These are phyloP conservation scores for Novymonas esmeraldas DNA, from an alignment of 208 protist genomes.

Conservation along the genomic window DNA sequence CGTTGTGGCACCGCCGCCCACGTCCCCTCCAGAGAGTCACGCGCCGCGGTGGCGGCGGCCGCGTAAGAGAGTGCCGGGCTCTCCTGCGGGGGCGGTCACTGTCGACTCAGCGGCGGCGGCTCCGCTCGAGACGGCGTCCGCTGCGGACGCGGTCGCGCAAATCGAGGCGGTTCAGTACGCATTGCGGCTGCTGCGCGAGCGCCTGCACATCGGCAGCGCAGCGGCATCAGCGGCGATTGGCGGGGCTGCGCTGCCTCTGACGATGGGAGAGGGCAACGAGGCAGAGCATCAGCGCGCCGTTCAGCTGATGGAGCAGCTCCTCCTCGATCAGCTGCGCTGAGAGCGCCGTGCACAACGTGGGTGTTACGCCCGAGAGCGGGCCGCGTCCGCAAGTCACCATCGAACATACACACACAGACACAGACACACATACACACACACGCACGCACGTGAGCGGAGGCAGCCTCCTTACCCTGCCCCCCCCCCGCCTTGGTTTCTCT, in stretches of 20 bases:
- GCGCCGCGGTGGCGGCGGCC: neutral
- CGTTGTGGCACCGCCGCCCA: no score
- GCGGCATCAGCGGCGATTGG: neutral
- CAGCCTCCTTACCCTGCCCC: no score
- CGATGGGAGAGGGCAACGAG: neutral
- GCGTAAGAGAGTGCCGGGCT: neutral
- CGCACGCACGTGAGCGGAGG: neutral
- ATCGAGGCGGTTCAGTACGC: conserved; percentile 26
- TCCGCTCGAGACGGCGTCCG: neutral
- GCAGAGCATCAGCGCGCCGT: conserved; percentile 14
- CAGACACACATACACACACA: neutral
- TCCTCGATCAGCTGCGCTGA: conserved; percentile 21
- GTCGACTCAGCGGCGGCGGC: neutral
- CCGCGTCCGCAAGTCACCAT: no score
- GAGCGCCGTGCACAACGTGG: no score
- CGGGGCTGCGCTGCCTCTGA: neutral
- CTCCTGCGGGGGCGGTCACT: neutral
- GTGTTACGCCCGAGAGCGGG: no score
- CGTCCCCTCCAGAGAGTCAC: neutral
- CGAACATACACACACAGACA: neutral
- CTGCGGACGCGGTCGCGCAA: conserved; percentile 10
- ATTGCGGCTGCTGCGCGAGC: conserved; percentile 16
- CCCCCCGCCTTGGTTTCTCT: neutral
- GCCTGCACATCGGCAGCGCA: neutral
- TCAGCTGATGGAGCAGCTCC: conserved; percentile 25